phyloP scores from a whole-genome alignment of 305 asterid species.

The Solanum chacoense region DNA sequence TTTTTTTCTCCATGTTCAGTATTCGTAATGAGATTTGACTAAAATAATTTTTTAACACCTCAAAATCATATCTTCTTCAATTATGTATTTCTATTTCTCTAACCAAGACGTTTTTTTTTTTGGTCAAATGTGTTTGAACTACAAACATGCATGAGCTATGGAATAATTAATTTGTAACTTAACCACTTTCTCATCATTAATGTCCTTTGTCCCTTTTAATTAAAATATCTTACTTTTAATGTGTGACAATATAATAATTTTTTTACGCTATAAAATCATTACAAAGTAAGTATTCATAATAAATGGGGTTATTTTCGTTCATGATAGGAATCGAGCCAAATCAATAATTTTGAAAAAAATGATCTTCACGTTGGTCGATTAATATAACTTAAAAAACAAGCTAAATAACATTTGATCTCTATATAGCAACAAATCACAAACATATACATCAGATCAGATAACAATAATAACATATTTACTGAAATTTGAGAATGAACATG shows the following conservation, averaged over 20 bases:
- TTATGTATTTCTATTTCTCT: not conserved
- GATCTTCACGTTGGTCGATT: not conserved
- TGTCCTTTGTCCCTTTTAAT: not conserved
- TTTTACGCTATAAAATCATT: not conserved
- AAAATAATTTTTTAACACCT: not conserved
- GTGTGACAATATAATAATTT: not conserved
- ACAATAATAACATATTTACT: not conserved
- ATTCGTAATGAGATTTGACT: not conserved
- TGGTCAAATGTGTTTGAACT: not conserved
- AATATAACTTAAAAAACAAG: not conserved
- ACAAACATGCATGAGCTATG: not conserved
- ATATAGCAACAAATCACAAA: not conserved
- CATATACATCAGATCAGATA: not conserved
- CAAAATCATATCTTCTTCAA: not conserved
- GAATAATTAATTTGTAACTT: not conserved
- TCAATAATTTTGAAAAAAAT: not conserved
- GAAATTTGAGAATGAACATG: fast-evolving
- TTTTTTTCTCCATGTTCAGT: not conserved
- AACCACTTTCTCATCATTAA: not conserved
- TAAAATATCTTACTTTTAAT: not conserved
- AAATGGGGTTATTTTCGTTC: not conserved
- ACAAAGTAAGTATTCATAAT: not conserved
- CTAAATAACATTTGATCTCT: not conserved
- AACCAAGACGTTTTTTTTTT: not conserved
- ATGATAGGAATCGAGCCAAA: not conserved